Evolutionary conservation across 345 rosid species (phyloP), one percentile per base, ranked within the genome.

Genomic region (Pugionium cornutum): DNA sequence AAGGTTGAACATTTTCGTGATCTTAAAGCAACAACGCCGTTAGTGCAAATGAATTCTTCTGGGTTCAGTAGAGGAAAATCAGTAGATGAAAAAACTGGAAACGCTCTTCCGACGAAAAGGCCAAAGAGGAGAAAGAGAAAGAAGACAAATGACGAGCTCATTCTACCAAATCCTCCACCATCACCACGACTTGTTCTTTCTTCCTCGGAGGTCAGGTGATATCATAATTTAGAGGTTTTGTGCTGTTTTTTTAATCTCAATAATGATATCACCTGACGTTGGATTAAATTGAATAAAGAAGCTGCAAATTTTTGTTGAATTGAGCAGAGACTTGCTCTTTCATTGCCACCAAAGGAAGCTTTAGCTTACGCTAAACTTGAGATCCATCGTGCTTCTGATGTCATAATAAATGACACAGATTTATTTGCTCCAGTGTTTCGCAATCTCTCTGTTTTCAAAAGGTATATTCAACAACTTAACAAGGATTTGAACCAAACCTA

Each of bases 371-470:
- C 91, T n/a, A 89, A 75, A 75, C 79, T 30, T 44, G 90, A 85
- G 82, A 83, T 89, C 30, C 80, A 80, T 25, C 72, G 41, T 78
- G 82, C 86, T 36, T 73, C 86, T 9, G 44, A 74, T 30, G 51
- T 80, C 31, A 18, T 18, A 18, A 47, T 66, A 0, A 78, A 85
- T 40, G 84, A 85, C 60, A 67, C 86, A 6, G 80, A 84, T 67
- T 73, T 92, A 26, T 69, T 73, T 69, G 82, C 82, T 31, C 86
- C 89, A 0, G 18, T 87, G 51, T 92, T 89, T 64, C 77, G 67
- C 5, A 87, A 92, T 69, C 35, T 92, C 75, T 87, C 96, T 7
- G 62, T 74, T 75, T 92, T 87, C 80, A 79, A 70, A 78, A 83
- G 95, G 96, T 87, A 67, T 47, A 29, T 30, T 1, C 6, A 18